phyloP scores from a whole-genome alignment of 805 yeast genomes.

The Candida nemodendra region DNA sequence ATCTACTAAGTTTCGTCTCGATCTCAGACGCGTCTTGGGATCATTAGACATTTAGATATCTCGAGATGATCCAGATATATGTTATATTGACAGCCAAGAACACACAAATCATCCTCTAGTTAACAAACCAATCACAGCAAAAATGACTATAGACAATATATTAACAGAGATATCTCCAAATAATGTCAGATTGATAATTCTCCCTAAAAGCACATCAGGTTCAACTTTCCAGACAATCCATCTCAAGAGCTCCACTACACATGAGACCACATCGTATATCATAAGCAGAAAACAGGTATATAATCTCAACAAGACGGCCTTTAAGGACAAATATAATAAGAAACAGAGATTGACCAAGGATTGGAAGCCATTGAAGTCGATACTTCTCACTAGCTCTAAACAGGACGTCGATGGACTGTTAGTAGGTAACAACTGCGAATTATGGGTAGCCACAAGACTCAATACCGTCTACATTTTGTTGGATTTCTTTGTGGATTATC shows the following conservation, averaged over 20 bases:
- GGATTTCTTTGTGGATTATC: slow-evolving; percentile 30
- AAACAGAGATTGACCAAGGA: slow-evolving; percentile 30
- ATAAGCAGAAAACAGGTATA: slow-evolving; percentile 28
- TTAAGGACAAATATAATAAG: slow-evolving; percentile 34
- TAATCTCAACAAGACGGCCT: slow-evolving; percentile 40
- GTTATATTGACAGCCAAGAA: too few relatives aligned
- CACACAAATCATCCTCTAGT: too few relatives aligned
- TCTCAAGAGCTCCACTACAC: slow-evolving; percentile 16
- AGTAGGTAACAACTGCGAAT: slow-evolving; percentile 37
- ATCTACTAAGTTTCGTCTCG: too few relatives aligned
- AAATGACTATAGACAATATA: slow-evolving; percentile 11
- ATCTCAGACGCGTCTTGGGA: too few relatives aligned
- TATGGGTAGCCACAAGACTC: slow-evolving; percentile 41
- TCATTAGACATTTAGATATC: too few relatives aligned
- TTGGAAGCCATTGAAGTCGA: slow-evolving; percentile 40
- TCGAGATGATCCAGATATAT: too few relatives aligned
- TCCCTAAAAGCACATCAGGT: slow-evolving; percentile 11
- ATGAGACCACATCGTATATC: slow-evolving; percentile 14
- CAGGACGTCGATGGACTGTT: slow-evolving; percentile 33
- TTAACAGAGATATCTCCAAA: slow-evolving; percentile 8
- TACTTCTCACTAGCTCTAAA: slow-evolving; percentile 31
- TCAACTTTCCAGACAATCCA: slow-evolving; percentile 10
- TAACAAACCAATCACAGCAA: neutral
- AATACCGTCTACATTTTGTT: slow-evolving; percentile 41
- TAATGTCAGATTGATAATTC: slow-evolving; percentile 12